Conservation (phyloP, 371 early-diverging fungal species). For the Thermomucor indicae-seudaticae region DNA sequence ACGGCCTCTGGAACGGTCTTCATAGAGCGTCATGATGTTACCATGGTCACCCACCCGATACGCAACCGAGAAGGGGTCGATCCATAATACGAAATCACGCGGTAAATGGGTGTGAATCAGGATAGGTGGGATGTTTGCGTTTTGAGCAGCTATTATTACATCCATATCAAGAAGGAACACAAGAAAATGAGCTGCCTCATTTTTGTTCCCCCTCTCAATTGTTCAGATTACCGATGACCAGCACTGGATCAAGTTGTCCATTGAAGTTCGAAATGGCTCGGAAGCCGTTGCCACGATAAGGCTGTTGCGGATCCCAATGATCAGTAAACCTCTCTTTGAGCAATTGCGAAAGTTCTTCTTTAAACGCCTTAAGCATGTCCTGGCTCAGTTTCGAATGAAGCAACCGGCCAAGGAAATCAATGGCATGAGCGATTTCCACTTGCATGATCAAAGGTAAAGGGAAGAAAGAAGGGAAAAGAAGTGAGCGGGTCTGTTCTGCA, state of each 20-base stretch:
- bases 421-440: constrained; percentile 53
- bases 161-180: neutral
- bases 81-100: constrained; percentile 73
- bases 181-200: neutral
- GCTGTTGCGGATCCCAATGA: constrained; percentile 70
- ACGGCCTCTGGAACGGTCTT: constrained; percentile 54
- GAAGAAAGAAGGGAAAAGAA: neutral
- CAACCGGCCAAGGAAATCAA: constrained; percentile 48
- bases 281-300: constrained; percentile 67
- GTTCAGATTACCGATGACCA: constrained; percentile 31
- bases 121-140: constrained; percentile 7
- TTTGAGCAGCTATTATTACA: constrained; percentile 2
- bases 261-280: constrained; percentile 69
- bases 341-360: constrained; percentile 28
- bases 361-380: constrained; percentile 29
- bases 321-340: constrained; percentile 39
- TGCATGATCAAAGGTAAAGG: constrained; percentile 37
- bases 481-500: neutral
- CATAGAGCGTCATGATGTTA: constrained; percentile 60
- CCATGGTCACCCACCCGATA: constrained; percentile 76
- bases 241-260: constrained; percentile 59
- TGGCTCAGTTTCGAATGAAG: constrained; percentile 34
- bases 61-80: constrained; percentile 70
- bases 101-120: constrained; percentile 53
- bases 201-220: constrained; percentile 1